Percentiles rank a stretch among this genome's conserved stretches.
These are phyloP conservation scores for Xylaria curta DNA, from an alignment of 495 filamentous ascomycete genomes.

Conservation along the genomic window DNA sequence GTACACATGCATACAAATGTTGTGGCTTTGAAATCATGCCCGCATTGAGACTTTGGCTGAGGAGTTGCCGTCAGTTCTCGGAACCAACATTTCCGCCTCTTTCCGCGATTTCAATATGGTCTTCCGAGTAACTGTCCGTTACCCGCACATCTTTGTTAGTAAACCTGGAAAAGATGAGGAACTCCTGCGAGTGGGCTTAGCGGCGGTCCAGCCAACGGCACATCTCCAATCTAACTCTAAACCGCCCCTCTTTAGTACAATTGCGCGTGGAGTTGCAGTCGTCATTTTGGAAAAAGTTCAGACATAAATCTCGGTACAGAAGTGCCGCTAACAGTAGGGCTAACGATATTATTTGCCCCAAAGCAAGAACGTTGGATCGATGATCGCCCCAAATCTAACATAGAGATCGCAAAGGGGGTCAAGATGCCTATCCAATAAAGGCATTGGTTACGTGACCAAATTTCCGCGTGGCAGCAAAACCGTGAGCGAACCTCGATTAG, in stretches of 20 bases:
- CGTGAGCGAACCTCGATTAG: background rate
- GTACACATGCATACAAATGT: constrained; percentile 5
- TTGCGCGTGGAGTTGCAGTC: background rate
- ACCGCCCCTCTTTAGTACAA: background rate
- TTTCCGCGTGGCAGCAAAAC: background rate
- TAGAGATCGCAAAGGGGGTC: background rate
- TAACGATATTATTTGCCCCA: background rate
- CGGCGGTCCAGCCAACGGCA: background rate
- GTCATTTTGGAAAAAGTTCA: background rate
- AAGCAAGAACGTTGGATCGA: background rate
- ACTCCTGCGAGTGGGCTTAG: constrained; percentile 3
- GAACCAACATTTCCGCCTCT: constrained; percentile 22
- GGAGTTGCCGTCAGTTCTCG: constrained; percentile 10
- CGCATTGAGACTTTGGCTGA: background rate
- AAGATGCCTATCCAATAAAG: constrained; percentile 1
- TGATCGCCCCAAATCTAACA: constrained; percentile 1
- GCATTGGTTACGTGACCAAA: background rate
- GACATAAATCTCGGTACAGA: background rate
- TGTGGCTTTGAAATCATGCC: background rate
- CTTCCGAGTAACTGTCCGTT: background rate
- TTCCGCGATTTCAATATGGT: constrained; percentile 12
- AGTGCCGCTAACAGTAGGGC: background rate
- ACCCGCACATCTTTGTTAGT: background rate
- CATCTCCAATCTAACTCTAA: constrained; percentile 1
- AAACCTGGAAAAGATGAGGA: background rate